Evolutionary conservation across 2,329 filamentous ascomycete genomes (phyloP).

Genomic region (Alternaria atra): DNA sequence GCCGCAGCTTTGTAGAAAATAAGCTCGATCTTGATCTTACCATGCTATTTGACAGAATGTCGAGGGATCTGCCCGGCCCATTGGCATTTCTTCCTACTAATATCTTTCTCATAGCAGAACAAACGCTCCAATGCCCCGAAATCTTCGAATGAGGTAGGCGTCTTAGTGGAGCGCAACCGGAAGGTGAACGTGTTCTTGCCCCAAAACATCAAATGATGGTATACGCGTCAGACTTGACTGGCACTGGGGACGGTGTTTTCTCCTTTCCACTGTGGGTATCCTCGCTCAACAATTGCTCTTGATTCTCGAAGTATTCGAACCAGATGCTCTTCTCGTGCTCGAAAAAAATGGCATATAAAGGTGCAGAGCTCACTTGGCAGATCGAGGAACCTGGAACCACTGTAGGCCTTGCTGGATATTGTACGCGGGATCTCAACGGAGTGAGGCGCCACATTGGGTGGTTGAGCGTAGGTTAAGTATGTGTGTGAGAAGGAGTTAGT

Average conservation of each 20-base stretch:
- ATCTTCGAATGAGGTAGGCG: not conserved
- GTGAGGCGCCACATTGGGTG: rapidly evolving
- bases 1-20: not conserved
- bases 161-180: not conserved
- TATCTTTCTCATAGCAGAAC: not conserved
- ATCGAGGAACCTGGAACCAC: not conserved
- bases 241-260: not conserved
- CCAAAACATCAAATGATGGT: not conserved
- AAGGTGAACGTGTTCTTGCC: not conserved
- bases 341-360: not conserved
- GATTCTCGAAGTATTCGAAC: not conserved
- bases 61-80: too few species aligned
- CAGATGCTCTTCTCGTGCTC: not conserved
- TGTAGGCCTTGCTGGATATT: not conserved
- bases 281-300: not conserved
- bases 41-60: too few species aligned
- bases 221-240: not conserved
- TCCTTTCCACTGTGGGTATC: not conserved
- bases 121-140: not conserved
- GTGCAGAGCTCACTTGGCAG: not conserved
- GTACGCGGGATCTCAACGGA: not conserved
- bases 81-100: not conserved
- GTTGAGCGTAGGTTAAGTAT: not conserved
- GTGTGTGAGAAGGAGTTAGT: too few species aligned
- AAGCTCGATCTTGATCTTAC: too few species aligned